phyloP scores from a whole-genome alignment of 1,139 yeast species.

The Pichia sp. region DNA sequence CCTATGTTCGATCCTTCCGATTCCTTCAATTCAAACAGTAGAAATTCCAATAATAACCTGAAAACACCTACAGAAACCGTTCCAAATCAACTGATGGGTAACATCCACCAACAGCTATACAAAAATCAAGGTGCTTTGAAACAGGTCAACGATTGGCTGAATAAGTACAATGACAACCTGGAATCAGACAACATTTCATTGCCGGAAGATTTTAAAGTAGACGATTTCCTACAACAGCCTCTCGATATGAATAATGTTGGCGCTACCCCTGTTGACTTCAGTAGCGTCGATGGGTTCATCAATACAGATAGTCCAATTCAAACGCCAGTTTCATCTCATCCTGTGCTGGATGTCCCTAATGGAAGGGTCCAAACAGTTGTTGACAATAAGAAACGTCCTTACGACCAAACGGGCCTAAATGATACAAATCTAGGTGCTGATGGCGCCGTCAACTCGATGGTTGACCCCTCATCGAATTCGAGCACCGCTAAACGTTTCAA shows the following conservation, averaged over 20 bases:
- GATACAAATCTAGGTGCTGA: not conserved
- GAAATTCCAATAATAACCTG: conserved; percentile 1
- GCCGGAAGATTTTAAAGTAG: conserved; percentile 31
- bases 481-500: conserved; percentile 1
- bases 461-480: not conserved
- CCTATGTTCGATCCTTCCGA: not conserved
- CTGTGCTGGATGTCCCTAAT: conserved; percentile 4
- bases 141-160: conserved; percentile 59
- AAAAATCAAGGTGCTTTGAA: conserved; percentile 53
- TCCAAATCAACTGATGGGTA: conserved; percentile 24
- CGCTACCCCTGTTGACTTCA: conserved; percentile 17
- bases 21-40: not conserved
- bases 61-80: conserved; percentile 7
- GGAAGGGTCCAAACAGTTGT: not conserved
- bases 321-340: conserved; percentile 7
- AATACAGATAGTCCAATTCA: conserved; percentile 9
- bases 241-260: conserved; percentile 20
- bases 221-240: conserved; percentile 33
- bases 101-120: conserved; percentile 35
- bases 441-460: not conserved
- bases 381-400: conserved; percentile 1
- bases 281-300: conserved; percentile 15
- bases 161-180: conserved; percentile 31
- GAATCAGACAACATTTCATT: conserved; percentile 19
- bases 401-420: not conserved